phyloP scores from a whole-genome alignment of 139 green algal genomes.

The Eudorina sp. region DNA sequence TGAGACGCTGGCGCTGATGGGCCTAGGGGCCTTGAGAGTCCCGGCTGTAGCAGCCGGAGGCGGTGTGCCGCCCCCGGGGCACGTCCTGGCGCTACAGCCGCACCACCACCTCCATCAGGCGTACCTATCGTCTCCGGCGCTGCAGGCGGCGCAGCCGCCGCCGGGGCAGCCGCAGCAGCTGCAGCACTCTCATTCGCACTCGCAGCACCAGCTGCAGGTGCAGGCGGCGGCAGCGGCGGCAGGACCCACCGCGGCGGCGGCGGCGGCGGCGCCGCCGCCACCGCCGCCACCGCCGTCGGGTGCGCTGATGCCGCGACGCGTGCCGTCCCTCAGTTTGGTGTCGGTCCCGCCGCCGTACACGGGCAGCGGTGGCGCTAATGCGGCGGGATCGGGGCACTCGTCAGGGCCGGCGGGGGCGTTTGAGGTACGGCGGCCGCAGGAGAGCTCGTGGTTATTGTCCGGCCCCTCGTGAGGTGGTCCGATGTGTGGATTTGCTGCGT shows the following conservation, averaged over 20 bases:
- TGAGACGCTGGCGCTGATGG: neutral
- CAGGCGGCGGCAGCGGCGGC: neutral
- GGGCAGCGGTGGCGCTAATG: too few relatives aligned
- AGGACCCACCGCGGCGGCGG: neutral
- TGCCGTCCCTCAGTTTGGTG: neutral
- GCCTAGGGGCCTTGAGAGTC: neutral
- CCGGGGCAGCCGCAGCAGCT: too few relatives aligned
- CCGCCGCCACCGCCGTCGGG: too few relatives aligned
- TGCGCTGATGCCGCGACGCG: neutral
- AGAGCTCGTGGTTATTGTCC: too few relatives aligned
- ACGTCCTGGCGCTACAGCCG: neutral
- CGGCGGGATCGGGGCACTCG: too few relatives aligned
- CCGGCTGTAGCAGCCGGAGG: neutral
- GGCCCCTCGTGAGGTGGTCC: too few relatives aligned
- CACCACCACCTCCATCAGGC: neutral
- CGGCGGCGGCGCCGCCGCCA: neutral
- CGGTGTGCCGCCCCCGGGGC: neutral
- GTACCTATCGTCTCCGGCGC: neutral
- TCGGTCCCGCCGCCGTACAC: constrained; percentile 1
- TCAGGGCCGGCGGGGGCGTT: too few relatives aligned
- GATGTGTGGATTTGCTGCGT: too few relatives aligned
- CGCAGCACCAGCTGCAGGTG: neutral
- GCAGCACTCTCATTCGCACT: neutral
- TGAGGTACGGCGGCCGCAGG: too few relatives aligned
- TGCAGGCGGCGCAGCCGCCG: neutral